Conservation (phyloP, 805 yeast genomes). For the Torulaspora delbrueckii region DNA sequence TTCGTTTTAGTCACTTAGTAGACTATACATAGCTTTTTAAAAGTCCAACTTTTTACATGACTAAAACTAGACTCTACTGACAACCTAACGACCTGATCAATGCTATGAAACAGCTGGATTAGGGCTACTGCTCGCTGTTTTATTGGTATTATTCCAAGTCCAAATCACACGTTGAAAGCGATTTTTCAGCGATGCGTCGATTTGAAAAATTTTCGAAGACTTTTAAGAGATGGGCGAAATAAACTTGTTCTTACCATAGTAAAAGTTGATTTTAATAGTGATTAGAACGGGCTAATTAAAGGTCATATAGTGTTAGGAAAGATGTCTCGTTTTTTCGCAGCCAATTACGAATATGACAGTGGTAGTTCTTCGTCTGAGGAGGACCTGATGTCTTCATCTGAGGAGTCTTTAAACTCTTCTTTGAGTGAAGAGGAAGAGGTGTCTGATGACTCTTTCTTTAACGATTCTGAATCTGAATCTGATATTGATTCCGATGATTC, state of each 20-base stretch:
- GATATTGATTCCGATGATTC: conserved; percentile 42
- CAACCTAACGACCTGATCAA: neutral
- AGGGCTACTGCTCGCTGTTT: too few relatives aligned
- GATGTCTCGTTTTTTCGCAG: conserved; percentile 91
- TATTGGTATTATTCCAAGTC: neutral
- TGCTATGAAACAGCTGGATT: neutral
- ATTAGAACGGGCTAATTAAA: conserved; percentile 2
- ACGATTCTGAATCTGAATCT: conserved; percentile 36
- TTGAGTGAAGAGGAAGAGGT: conserved; percentile 32
- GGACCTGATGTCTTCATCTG: conserved; percentile 41
- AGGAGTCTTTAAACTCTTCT: conserved; percentile 33
- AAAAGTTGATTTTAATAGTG: neutral
- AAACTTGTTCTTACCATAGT: neutral
- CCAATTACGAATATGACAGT: conserved; percentile 43
- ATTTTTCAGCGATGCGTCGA: conserved; percentile 10
- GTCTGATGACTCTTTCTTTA: conserved; percentile 36
- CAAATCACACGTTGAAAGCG: neutral
- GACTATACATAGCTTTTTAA: conserved; percentile 2
- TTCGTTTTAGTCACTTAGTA: neutral
- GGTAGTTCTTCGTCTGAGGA: conserved; percentile 44
- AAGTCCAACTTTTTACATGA: neutral
- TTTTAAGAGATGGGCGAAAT: conserved; percentile 8
- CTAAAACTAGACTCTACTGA: neutral
- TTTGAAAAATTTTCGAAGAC: conserved; percentile 13
- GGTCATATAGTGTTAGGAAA: conserved; percentile 5